Percentiles rank a stretch among this genome's conserved stretches.
phyloP scores from a whole-genome alignment of 495 filamentous ascomycete genomes.

The Aspergillus sclerotioniger region DNA sequence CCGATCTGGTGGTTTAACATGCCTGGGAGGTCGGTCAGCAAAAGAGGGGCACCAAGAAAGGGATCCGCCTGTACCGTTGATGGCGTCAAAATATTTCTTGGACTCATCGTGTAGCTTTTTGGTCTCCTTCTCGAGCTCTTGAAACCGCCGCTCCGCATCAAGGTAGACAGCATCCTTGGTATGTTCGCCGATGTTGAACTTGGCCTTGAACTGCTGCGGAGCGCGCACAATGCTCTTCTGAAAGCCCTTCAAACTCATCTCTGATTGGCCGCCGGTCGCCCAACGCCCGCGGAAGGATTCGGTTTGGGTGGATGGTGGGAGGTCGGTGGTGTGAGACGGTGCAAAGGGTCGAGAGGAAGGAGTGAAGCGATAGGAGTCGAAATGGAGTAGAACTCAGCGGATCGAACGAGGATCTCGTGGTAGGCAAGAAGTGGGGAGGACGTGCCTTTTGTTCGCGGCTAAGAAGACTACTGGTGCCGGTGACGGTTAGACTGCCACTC shows the following conservation, averaged over 20 bases:
- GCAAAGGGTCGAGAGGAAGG: neutral
- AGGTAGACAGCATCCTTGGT: conserved; percentile 93
- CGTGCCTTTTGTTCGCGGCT: conserved; percentile 12
- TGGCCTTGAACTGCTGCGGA: conserved; percentile 85
- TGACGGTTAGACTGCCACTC: conserved; percentile 26
- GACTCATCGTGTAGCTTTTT: conserved; percentile 95
- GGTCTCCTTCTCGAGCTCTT: conserved; percentile 92
- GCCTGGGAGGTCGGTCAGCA: conserved; percentile 43
- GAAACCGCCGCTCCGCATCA: conserved; percentile 90
- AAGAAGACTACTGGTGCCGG: conserved; percentile 10
- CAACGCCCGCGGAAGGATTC: conserved; percentile 11
- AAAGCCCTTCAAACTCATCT: conserved; percentile 97
- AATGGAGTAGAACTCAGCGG: conserved; percentile 13
- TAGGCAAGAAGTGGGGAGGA: conserved; percentile 8
- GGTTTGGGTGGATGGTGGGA: neutral
- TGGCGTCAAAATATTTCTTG: conserved; percentile 91
- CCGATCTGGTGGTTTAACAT: conserved; percentile 98
- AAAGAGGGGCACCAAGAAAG: neutral
- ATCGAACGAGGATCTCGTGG: conserved; percentile 15
- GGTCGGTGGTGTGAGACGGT: neutral
- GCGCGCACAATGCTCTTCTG: conserved; percentile 84
- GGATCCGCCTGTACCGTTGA: conserved; percentile 63
- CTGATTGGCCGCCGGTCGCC: conserved; percentile 12
- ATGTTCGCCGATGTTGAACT: conserved; percentile 90
- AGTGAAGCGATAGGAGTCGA: neutral